Evolutionary conservation across 768 basidiomycete genomes (phyloP), one percentile per base, ranked within the genome.

Genomic region (Lepiota brunneoincarnata): DNA sequence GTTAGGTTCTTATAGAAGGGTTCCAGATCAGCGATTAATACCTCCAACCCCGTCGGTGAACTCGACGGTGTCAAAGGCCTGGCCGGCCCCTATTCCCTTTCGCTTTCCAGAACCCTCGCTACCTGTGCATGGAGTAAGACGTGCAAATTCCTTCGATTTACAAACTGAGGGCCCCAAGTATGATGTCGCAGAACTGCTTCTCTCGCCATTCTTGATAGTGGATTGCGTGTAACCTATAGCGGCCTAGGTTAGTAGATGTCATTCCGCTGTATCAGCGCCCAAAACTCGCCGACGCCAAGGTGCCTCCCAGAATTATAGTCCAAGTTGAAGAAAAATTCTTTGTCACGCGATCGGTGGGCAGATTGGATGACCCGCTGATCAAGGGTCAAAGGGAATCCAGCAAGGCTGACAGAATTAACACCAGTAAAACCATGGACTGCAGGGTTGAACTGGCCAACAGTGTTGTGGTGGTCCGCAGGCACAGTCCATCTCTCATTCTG

Each of bases 401-500:
- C 64, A 7, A 72, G 63, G 47, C 68, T 67, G 53, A 70, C 67
- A 0, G 64, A 58, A 49, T 59, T 60, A 34, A 67, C 59, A 1
- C 75, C 72, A 11, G 54, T 55, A 14, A 57, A 59, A 23, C 68
- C 65, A 56, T 75, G 74, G 11, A 70, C 59, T 0, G 56, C 36
- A 10, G 75, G 72, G 50, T 69, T 60, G 51, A 68, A 72, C 56
- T 73, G 60, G 7, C 67, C 70, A 6, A 58, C 48, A 12, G 61
- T 69, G 54, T 69, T 67, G 51, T 70, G 73, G 18, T 58, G 45
- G 55, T 72, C 71, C 4, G 67, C 65, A 14, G 74, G 71, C 3
- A 23, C 37, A 3, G 58, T 61, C 47, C 61, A 64, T 31, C 56
- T 56, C 51, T 72, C 71, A 36, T 63, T 62, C 69, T 72, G 37